A percentile compares a stretch with the other conserved stretches of the same genome.
phyloP scores from a whole-genome alignment of 2,329 filamentous ascomycete genomes.

The Phaeosphaeria sp. region DNA sequence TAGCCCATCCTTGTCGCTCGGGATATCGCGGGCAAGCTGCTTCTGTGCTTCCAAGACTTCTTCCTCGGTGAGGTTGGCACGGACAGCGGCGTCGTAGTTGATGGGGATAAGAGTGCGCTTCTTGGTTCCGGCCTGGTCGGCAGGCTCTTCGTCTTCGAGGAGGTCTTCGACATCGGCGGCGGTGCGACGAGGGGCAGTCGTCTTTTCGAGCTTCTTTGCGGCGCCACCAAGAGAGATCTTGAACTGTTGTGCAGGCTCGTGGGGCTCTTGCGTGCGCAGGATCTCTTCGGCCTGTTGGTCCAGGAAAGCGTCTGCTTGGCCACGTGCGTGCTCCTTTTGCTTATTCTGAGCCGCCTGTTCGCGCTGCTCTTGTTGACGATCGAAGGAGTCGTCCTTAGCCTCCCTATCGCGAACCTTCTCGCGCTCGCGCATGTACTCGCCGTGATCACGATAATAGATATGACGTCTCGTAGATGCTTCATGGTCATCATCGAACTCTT shows the following conservation, averaged over 20 bases:
- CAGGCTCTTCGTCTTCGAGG: constrained; percentile 85
- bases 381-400: constrained; percentile 77
- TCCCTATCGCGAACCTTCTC: constrained; percentile 76
- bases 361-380: constrained; percentile 78
- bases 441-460: constrained; percentile 87
- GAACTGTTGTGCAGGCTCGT: constrained; percentile 74
- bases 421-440: constrained; percentile 84
- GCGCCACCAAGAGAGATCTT: constrained; percentile 90
- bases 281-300: constrained; percentile 83
- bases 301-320: constrained; percentile 90
- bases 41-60: constrained; percentile 83
- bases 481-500: constrained; percentile 88
- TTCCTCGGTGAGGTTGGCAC: constrained; percentile 74
- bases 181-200: constrained; percentile 70
- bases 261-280: constrained; percentile 49
- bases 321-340: constrained; percentile 78
- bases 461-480: constrained; percentile 76
- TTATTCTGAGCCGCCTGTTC: constrained; percentile 74
- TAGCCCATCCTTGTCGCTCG: constrained; percentile 81
- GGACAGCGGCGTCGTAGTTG: constrained; percentile 54
- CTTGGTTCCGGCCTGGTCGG: constrained; percentile 69
- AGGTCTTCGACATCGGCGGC: constrained; percentile 94
- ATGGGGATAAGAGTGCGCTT: constrained; percentile 71
- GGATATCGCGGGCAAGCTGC: constrained; percentile 87
- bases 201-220: constrained; percentile 72